Evolutionary conservation across 2,329 filamentous ascomycete genomes (phyloP).

Genomic region (Didymella pomorum): DNA sequence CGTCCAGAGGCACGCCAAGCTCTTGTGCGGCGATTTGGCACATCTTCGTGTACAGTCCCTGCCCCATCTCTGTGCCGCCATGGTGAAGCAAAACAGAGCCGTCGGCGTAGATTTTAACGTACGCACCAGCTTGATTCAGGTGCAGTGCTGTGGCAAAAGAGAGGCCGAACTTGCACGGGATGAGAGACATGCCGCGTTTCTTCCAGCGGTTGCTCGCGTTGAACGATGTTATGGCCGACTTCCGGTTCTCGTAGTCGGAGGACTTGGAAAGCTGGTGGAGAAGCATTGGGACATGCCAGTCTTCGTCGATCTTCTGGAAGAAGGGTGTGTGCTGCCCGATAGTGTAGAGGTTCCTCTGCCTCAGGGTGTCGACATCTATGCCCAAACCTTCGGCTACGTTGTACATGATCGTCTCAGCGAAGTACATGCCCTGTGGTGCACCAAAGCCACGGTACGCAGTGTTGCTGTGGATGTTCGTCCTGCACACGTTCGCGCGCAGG

Average conservation of each 20-base stretch:
- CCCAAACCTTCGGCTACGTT: constrained; percentile 87
- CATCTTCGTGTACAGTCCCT: constrained; percentile 96
- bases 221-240: constrained; percentile 75
- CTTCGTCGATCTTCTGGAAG: constrained; percentile 78
- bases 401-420: constrained; percentile 85
- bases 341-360: constrained; percentile 86
- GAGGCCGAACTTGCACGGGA: constrained; percentile 96
- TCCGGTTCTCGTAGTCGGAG: constrained; percentile 73
- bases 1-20: constrained; percentile 79
- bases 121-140: constrained; percentile 90
- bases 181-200: constrained; percentile 83
- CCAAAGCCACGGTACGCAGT: constrained; percentile 96
- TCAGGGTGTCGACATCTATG: constrained; percentile 80
- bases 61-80: constrained; percentile 96
- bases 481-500: constrained; percentile 85
- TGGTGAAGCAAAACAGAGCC: constrained; percentile 91
- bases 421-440: constrained; percentile 93
- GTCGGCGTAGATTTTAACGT: constrained; percentile 96
- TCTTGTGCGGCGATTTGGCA: constrained; percentile 92
- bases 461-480: constrained; percentile 95
- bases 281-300: constrained; percentile 95
- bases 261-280: constrained; percentile 83
- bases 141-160: constrained; percentile 89
- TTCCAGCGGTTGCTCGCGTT: constrained; percentile 89
- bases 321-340: constrained; percentile 82